A percentile compares a stretch with the other conserved stretches of the same genome.
phyloP scores from a whole-genome alignment of 1,284 basidiomycete genomes.

The Leccinum subfulvum region DNA sequence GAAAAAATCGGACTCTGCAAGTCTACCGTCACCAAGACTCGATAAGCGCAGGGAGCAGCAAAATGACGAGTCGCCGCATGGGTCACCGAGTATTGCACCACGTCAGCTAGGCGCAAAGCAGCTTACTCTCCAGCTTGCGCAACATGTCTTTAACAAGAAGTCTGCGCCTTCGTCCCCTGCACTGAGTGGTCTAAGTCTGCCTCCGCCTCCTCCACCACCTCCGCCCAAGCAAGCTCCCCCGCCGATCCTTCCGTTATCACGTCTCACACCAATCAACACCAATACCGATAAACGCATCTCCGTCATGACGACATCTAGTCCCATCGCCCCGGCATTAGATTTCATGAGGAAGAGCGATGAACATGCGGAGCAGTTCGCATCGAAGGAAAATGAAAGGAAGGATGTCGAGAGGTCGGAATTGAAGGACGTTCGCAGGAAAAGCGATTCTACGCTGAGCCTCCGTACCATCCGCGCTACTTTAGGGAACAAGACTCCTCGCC shows the following conservation, averaged over 20 bases:
- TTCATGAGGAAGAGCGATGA: constrained; percentile 35
- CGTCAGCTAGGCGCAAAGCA: constrained; percentile 32
- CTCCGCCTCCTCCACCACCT: constrained; percentile 30
- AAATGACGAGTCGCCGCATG: constrained; percentile 21
- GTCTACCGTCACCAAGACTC: constrained; percentile 27
- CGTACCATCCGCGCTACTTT: constrained; percentile 61
- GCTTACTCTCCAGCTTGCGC: constrained; percentile 40
- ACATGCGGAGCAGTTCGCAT: constrained; percentile 17
- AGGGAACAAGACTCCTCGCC: constrained; percentile 55
- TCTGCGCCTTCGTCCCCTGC: constrained; percentile 32
- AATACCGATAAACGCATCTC: constrained; percentile 31
- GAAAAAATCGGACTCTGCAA: constrained; percentile 59
- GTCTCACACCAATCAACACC: constrained; percentile 26
- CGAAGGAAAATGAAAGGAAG: constrained; percentile 30
- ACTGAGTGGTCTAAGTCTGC: constrained; percentile 24
- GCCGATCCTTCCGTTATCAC: constrained; percentile 13
- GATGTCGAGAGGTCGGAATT: constrained; percentile 47
- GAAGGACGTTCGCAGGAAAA: constrained; percentile 70
- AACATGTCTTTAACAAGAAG: constrained; percentile 43
- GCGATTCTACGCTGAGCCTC: constrained; percentile 72
- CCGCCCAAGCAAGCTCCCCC: constrained; percentile 36
- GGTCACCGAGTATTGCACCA: constrained; percentile 26
- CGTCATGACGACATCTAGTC: constrained; percentile 32
- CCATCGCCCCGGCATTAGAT: constrained; percentile 36
- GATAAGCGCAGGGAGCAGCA: constrained; percentile 31